A percentile compares a stretch with the other conserved stretches of the same genome.
Evolutionary conservation across 1,284 basidiomycete genomes (phyloP).

Genomic region (Leccinum fuscescens): DNA sequence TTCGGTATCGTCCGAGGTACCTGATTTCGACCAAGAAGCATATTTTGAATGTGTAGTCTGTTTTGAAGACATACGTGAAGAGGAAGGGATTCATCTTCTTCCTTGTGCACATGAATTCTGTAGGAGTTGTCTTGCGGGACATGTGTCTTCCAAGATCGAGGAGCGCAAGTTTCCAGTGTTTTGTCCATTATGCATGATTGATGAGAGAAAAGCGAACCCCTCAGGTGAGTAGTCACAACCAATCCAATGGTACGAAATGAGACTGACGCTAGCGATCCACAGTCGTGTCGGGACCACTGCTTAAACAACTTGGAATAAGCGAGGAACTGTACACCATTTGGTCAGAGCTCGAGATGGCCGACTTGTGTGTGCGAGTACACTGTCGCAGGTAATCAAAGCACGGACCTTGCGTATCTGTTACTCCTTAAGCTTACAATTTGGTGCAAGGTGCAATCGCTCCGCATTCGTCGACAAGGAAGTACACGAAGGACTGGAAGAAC

Average conservation of each 20-base stretch:
- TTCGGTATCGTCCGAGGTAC: neutral
- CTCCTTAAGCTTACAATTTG: constrained; percentile 4
- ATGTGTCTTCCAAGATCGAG: constrained; percentile 47
- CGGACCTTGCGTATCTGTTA: neutral
- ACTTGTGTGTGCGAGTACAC: constrained; percentile 48
- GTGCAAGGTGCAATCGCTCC: constrained; percentile 42
- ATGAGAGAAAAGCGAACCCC: constrained; percentile 33
- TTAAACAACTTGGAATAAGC: constrained; percentile 46
- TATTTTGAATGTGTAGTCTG: constrained; percentile 51
- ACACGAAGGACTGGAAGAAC: constrained; percentile 38
- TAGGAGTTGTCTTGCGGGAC: constrained; percentile 47
- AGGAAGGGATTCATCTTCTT: constrained; percentile 29
- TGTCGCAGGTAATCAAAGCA: constrained; percentile 26
- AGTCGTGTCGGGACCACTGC: constrained; percentile 43
- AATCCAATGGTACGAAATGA: neutral
- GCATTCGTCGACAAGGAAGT: constrained; percentile 50
- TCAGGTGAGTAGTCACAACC: constrained; percentile 36
- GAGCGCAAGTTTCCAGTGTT: constrained; percentile 57
- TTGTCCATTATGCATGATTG: constrained; percentile 53
- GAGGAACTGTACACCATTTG: constrained; percentile 46
- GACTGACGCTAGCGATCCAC: constrained; percentile 2
- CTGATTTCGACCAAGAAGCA: constrained; percentile 4
- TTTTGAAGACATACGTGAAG: constrained; percentile 47
- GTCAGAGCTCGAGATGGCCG: constrained; percentile 51
- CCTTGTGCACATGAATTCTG: constrained; percentile 27